These are phyloP conservation scores for Globisporangium cederbergense DNA, from an alignment of 352 stramenopile genomes.

Conservation along the genomic window DNA sequence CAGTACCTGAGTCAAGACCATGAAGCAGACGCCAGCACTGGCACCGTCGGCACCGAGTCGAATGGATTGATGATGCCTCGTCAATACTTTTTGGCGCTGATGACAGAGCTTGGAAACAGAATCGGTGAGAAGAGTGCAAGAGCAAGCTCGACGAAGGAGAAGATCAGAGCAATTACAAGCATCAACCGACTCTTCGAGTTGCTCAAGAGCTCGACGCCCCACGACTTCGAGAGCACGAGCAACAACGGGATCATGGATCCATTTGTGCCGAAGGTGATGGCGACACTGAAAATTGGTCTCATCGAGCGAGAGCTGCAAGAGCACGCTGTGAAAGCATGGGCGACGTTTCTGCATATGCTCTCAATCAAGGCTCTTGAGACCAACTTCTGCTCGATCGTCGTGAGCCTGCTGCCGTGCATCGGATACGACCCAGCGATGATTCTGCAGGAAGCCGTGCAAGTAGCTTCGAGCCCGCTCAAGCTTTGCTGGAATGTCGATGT, in stretches of 20 bases:
- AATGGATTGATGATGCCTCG: conserved; percentile 56
- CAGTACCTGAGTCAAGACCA: conserved; percentile 38
- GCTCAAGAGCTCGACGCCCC: conserved; percentile 30
- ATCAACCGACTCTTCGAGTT: conserved; percentile 70
- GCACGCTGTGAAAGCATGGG: conserved; percentile 67
- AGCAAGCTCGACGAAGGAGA: conserved; percentile 27
- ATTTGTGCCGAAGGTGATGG: conserved; percentile 89
- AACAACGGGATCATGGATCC: conserved; percentile 59
- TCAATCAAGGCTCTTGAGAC: conserved; percentile 73
- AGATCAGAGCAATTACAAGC: conserved; percentile 67
- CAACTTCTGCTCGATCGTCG: conserved; percentile 86
- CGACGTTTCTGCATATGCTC: conserved; percentile 76
- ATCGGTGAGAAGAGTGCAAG: conserved; percentile 39
- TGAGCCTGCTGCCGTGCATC: conserved; percentile 81
- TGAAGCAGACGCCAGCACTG: conserved; percentile 20
- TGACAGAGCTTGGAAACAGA: conserved; percentile 74
- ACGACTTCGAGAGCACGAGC: conserved; percentile 25
- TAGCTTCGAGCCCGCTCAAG: conserved; percentile 15
- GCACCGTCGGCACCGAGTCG: conserved; percentile 19
- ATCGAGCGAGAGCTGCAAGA: conserved; percentile 50
- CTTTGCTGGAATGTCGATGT: conserved; percentile 41
- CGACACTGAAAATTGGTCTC: conserved; percentile 78
- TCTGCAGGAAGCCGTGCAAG: conserved; percentile 29
- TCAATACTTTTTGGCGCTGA: conserved; percentile 78
- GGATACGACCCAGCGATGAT: conserved; percentile 38